These are phyloP conservation scores for Globisporangium ultimum DNA, from an alignment of 352 stramenopile species.

Conservation along the genomic window DNA sequence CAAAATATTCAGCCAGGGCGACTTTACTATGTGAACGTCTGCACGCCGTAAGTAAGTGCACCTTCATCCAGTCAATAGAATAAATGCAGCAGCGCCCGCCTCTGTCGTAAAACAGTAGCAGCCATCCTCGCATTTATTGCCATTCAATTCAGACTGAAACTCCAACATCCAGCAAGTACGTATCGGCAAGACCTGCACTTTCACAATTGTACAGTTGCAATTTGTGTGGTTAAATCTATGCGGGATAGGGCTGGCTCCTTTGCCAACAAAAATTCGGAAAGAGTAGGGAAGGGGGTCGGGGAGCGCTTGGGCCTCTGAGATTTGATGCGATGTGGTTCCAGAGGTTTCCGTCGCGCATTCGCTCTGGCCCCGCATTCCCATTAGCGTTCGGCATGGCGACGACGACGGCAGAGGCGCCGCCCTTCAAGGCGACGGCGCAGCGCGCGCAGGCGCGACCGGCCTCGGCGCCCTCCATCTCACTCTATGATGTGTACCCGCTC, in stretches of 20 bases:
- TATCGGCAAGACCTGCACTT: too few species aligned
- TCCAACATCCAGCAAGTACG: too few species aligned
- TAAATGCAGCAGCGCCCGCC: too few species aligned
- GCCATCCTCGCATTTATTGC: too few species aligned
- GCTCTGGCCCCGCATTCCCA: not conserved
- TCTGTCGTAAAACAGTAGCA: too few species aligned
- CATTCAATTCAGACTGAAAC: too few species aligned
- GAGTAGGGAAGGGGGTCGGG: not conserved
- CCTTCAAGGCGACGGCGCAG: too few species aligned
- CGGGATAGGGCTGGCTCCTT: not conserved
- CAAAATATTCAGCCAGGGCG: too few species aligned
- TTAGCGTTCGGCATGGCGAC: not conserved
- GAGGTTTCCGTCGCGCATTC: not conserved
- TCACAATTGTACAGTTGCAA: too few species aligned
- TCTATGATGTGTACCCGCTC: conserved; percentile 74
- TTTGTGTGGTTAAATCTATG: not conserved
- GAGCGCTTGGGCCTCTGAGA: not conserved
- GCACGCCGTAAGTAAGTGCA: too few species aligned
- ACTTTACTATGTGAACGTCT: too few species aligned
- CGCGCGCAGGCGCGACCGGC: not conserved
- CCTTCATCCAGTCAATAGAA: too few species aligned
- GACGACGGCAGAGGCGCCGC: conserved; percentile 2
- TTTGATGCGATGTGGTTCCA: not conserved
- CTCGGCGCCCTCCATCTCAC: conserved; percentile 17
- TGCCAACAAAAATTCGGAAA: not conserved